Percentiles rank a stretch among this genome's conserved stretches.
Evolutionary conservation across 2,329 filamentous ascomycete species (phyloP).

Genomic region (Fusarium subglutinans): DNA sequence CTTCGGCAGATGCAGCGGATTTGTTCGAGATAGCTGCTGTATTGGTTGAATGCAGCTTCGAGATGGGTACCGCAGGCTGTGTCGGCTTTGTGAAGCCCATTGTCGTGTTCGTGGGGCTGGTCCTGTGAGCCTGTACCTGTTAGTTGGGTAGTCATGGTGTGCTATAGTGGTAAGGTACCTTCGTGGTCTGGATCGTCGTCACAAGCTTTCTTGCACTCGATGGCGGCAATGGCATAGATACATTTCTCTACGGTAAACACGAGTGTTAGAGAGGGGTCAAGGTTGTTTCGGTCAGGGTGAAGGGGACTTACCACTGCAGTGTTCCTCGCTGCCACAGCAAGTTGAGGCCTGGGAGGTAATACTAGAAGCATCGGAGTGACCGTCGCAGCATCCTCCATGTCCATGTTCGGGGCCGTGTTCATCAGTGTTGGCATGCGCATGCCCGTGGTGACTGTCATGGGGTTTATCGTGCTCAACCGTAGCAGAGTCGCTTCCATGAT

Average conservation of each 20-base stretch:
- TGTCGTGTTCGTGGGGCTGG: conserved; percentile 1
- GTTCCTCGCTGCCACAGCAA: conserved; percentile 8
- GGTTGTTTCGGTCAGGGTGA: rapidly evolving
- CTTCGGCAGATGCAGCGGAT: conserved; percentile 51
- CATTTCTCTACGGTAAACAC: conserved; percentile 1
- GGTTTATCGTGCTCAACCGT: background rate
- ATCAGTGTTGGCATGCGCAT: no score
- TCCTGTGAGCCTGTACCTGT: background rate
- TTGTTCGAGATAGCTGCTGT: conserved; percentile 48
- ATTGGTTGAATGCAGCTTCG: conserved; percentile 46
- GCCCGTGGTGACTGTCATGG: no score
- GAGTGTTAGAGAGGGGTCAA: rapidly evolving
- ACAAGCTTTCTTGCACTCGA: conserved; percentile 23
- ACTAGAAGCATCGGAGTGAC: background rate
- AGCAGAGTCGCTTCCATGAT: background rate
- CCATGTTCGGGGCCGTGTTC: background rate
- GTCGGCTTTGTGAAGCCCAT: background rate
- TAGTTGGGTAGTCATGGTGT: rapidly evolving
- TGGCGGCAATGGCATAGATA: conserved; percentile 11
- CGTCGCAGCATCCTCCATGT: background rate
- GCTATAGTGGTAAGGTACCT: background rate
- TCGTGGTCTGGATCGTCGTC: conserved; percentile 9
- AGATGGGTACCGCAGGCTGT: conserved; percentile 47
- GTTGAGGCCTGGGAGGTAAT: background rate
- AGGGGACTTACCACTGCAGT: background rate